Conservation (phyloP, 106 monocot species). For the Iris macrosiphon region DNA sequence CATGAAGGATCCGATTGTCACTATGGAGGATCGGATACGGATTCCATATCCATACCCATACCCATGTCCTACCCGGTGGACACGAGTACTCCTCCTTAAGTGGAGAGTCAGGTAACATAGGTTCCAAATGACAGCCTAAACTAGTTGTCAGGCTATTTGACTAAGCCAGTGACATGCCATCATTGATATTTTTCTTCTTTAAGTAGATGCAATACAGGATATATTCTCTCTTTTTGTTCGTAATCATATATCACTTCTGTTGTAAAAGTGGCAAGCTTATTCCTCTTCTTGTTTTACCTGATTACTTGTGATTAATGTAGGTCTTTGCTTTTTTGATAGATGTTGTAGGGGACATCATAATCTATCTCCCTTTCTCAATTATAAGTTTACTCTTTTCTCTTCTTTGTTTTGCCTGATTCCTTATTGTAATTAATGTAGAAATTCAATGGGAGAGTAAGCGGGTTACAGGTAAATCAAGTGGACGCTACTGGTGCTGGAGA, state of each 20-base stretch:
- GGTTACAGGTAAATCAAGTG: constrained; percentile 66
- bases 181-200: background rate
- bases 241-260: background rate
- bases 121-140: too few relatives aligned
- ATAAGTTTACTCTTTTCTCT: background rate
- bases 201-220: background rate
- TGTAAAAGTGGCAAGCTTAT: background rate
- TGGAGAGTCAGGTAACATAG: too few relatives aligned
- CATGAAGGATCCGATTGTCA: too few relatives aligned
- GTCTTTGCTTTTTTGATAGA: too few relatives aligned
- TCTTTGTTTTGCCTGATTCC: background rate
- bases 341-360: background rate
- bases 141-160: too few relatives aligned
- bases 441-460: constrained; percentile 72
- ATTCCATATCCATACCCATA: too few relatives aligned
- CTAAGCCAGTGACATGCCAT: too few relatives aligned
- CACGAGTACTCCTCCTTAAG: too few relatives aligned
- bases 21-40: too few relatives aligned
- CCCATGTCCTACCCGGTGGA: too few relatives aligned
- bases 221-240: background rate
- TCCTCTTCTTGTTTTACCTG: too few relatives aligned
- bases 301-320: too few relatives aligned
- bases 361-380: background rate
- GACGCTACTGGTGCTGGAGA: constrained; percentile 98
- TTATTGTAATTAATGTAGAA: constrained; percentile 28